Conservation (phyloP, 768 basidiomycete genomes). For the Termitomyces sp. region DNA sequence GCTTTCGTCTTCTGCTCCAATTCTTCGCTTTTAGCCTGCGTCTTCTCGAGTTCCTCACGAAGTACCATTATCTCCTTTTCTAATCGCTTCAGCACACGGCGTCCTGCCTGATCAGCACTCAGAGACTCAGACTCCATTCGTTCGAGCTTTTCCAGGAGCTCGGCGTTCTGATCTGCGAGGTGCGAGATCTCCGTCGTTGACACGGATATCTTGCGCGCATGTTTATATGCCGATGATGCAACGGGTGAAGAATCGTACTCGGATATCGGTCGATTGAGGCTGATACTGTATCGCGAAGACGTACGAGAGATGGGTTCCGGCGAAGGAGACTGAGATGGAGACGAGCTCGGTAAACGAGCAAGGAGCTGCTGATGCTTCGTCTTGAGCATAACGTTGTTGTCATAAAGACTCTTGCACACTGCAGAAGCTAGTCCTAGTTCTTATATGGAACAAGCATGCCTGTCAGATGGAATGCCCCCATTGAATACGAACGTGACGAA, state of each 20-base stretch:
- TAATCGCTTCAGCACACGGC: slow-evolving; percentile 61
- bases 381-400: slow-evolving; percentile 64
- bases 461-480: slow-evolving; percentile 4
- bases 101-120: slow-evolving; percentile 60
- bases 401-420: slow-evolving; percentile 63
- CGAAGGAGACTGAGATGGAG: slow-evolving; percentile 34
- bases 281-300: slow-evolving; percentile 22
- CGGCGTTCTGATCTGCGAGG: slow-evolving; percentile 79
- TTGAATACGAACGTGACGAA: slow-evolving; percentile 26
- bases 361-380: slow-evolving; percentile 68
- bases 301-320: slow-evolving; percentile 27
- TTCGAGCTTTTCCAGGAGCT: slow-evolving; percentile 71
- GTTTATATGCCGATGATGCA: slow-evolving; percentile 18
- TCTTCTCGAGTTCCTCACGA: slow-evolving; percentile 69
- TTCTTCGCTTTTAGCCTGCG: slow-evolving; percentile 64
- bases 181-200: slow-evolving; percentile 63
- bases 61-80: slow-evolving; percentile 78
- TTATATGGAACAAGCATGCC: slow-evolving; percentile 16
- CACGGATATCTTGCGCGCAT: slow-evolving; percentile 50
- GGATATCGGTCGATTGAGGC: slow-evolving; percentile 16
- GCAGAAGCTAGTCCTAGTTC: slow-evolving; percentile 67
- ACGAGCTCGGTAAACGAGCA: slow-evolving; percentile 46
- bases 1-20: slow-evolving; percentile 60
- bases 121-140: slow-evolving; percentile 66
- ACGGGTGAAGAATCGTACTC: slow-evolving; percentile 15